A percentile compares a stretch with the other conserved stretches of the same genome.
phyloP scores from a whole-genome alignment of 169 alveolate genomes.

The Plasmodium berghei region DNA sequence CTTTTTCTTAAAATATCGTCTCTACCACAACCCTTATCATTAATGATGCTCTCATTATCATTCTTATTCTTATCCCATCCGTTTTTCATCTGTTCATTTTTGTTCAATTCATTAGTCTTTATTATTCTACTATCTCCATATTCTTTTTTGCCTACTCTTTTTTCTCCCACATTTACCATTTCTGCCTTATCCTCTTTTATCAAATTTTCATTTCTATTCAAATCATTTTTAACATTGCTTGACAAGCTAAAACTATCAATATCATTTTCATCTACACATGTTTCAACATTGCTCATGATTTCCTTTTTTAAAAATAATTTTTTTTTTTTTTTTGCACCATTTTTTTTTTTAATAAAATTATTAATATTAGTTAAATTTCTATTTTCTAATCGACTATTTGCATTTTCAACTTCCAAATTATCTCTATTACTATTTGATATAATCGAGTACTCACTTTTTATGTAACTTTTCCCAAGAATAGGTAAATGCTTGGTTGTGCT shows the following conservation, averaged over 20 bases:
- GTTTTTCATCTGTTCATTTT: too few species aligned
- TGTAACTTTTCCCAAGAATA: not conserved
- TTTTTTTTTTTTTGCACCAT: conserved; percentile 3
- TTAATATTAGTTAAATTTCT: conserved; percentile 6
- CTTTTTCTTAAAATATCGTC: not conserved
- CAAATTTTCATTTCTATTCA: not conserved
- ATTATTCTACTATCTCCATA: too few species aligned
- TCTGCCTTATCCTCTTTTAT: conserved; percentile 1
- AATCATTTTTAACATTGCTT: conserved; percentile 20
- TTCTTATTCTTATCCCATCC: not conserved
- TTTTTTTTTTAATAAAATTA: conserved; percentile 20
- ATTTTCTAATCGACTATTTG: not conserved
- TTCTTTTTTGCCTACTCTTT: too few species aligned
- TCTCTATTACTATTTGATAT: not conserved
- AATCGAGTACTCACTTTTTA: conserved; percentile 3
- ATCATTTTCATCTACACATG: conserved; percentile 76
- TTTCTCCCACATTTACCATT: not conserved
- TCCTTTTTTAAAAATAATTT: conserved; percentile 43
- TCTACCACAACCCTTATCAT: not conserved
- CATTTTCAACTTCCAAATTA: not conserved
- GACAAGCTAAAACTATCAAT: conserved; percentile 62
- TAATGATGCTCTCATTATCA: not conserved
- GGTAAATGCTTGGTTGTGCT: not conserved
- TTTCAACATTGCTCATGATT: conserved; percentile 58
- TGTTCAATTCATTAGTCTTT: too few species aligned